Base-by-base conservation (phyloP, 148 eudicot genomes). In the Euryodendron excelsum region DNA sequence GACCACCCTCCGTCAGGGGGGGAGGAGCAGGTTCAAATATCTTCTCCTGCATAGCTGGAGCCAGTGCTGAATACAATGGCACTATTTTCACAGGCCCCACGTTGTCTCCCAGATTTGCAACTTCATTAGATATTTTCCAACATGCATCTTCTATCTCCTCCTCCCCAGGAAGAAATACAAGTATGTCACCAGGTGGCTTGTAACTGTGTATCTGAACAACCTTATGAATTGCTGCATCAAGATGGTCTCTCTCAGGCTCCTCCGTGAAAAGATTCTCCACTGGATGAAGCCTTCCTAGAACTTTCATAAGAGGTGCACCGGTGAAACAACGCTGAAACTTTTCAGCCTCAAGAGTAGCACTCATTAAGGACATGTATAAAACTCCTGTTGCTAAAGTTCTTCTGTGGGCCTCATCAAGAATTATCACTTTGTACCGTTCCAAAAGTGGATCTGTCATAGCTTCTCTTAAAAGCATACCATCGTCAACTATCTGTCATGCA, bases 381-480 rank as follows among this genome's bases (percentile, higher is more conserved):
- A 94, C 95, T 84, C 91, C 97, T 53, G 98, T 94, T 20, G 97
- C 94, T 86, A 94, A 77, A 25, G 98, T 94, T 66, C 98, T 92
- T 82, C 92, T 97, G n/a, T 94, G 98, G 73, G 98, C 98, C 80
- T 94, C 98, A 85, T 94, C 98, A 73, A 94, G 93, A 77, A 94
- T 87, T 48, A 94, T 91, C 44, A 92, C 98, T 82, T 89, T 88
- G 83, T 92, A 92, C 71, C 93, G 86, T 80, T 94, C 98, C 64
- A 94, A 73, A 53, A 94, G 94, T 0, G 98, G 98, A 79, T 94
- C 97, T 3, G 94, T 89, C 98, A 94, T 94, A n/a, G 97, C 98
- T 82, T 92, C 97, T 79, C 97, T 90, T 81, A 94, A 80, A 60
- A 94, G 89, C 98, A 94, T 94, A 92, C 98, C 98, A 82, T 94